Evolutionary conservation across 2,329 filamentous ascomycete genomes (phyloP).

Genomic region (Ophiostoma montium): DNA sequence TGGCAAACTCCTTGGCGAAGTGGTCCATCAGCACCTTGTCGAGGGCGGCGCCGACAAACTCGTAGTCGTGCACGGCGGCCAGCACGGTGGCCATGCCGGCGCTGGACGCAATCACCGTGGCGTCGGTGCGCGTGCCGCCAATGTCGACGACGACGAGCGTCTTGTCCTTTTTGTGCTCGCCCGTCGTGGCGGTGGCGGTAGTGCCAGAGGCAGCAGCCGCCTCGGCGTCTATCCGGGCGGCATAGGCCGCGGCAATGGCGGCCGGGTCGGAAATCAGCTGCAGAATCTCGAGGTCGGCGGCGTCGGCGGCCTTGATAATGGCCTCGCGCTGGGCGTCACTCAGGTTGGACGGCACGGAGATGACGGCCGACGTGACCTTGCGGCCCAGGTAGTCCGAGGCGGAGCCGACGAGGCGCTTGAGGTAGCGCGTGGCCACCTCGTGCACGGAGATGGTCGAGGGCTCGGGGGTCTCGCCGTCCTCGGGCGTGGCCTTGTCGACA

Average conservation of each 20-base stretch:
- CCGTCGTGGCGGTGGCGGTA: conserved; percentile 39
- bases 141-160: conserved; percentile 82
- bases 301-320: conserved; percentile 61
- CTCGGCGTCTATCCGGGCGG: conserved; percentile 68
- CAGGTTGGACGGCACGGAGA: conserved; percentile 91
- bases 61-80: conserved; percentile 89
- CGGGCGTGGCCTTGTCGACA: conserved; percentile 53
- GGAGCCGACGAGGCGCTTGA: conserved; percentile 66
- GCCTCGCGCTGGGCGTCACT: conserved; percentile 73
- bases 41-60: conserved; percentile 71
- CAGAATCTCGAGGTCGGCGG: conserved; percentile 73
- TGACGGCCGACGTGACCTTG: conserved; percentile 79
- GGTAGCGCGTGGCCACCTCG: conserved; percentile 72
- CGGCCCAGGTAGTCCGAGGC: conserved; percentile 81
- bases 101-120: conserved; percentile 77
- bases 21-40: conserved; percentile 89
- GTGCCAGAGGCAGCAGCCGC: conserved; percentile 22
- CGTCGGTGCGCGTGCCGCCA: conserved; percentile 83
- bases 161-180: conserved; percentile 67
- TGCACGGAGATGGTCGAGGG: conserved; percentile 59
- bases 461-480: conserved; percentile 17
- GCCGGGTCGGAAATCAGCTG: conserved; percentile 89
- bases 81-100: conserved; percentile 94
- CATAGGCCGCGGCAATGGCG: conserved; percentile 78
- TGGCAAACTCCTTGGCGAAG: conserved; percentile 97